These are phyloP conservation scores for Hypoxylon sp. DNA, from an alignment of 2,329 filamentous ascomycete genomes.

Conservation along the genomic window DNA sequence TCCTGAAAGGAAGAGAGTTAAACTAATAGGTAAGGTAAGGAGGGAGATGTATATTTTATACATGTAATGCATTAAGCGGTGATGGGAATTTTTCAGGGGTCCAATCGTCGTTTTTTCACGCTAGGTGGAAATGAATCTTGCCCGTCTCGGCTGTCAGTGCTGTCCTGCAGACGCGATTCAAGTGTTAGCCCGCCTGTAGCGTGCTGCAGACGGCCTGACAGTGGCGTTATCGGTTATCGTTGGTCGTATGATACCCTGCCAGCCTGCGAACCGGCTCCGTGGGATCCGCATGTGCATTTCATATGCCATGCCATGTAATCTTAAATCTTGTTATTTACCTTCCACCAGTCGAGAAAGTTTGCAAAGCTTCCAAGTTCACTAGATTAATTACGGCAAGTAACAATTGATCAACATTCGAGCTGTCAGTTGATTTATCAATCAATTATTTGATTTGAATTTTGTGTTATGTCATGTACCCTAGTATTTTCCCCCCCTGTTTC, in stretches of 20 bases:
- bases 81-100: conserved; percentile 28
- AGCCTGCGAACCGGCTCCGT: conserved; percentile 20
- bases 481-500: too few relatives aligned
- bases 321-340: conserved; percentile 8
- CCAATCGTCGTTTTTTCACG: conserved; percentile 27
- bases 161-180: conserved; percentile 31
- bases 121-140: conserved; percentile 28
- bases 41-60: conserved; percentile 33
- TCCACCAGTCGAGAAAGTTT: conserved; percentile 5
- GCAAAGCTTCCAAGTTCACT: too few relatives aligned
- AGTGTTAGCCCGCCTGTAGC: too few relatives aligned
- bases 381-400: too few relatives aligned
- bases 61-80: conserved; percentile 26
- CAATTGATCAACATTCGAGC: conserved; percentile 6
- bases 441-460: not conserved
- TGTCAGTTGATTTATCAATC: not conserved
- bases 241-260: conserved; percentile 35
- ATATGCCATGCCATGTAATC: conserved; percentile 22
- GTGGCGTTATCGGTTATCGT: conserved; percentile 41
- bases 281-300: conserved; percentile 19
- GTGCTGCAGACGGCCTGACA: too few relatives aligned
- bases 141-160: conserved; percentile 20
- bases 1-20: conserved; percentile 23
- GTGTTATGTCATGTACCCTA: not conserved
- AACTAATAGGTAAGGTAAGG: conserved; percentile 1